Percentiles rank a stretch among this genome's conserved stretches.
Conservation (phyloP, 495 filamentous ascomycete genomes). For the Aeminium ludgeri region DNA sequence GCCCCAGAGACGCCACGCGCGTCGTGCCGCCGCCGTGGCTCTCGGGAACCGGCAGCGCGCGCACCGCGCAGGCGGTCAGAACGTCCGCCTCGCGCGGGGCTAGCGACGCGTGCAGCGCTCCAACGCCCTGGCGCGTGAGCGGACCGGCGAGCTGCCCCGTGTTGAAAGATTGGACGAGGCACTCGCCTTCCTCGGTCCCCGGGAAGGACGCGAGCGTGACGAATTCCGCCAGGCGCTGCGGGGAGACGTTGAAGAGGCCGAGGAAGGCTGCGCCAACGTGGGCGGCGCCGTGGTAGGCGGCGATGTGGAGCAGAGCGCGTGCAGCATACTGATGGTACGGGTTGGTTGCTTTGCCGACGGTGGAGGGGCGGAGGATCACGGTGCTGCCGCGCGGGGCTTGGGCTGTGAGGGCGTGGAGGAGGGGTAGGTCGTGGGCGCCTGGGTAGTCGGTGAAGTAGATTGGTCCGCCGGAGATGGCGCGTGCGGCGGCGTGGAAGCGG, state of each 20-base stretch:
- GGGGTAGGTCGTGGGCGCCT: slow-evolving; percentile 52
- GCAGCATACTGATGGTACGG: slow-evolving; percentile 61
- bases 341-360: slow-evolving; percentile 50
- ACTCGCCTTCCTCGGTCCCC: slow-evolving; percentile 42
- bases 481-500: slow-evolving; percentile 71
- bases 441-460: slow-evolving; percentile 87
- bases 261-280: slow-evolving; percentile 56
- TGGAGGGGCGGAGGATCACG: slow-evolving; percentile 58
- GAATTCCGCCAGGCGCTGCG: slow-evolving; percentile 40
- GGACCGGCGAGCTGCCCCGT: slow-evolving; percentile 46
- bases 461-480: slow-evolving; percentile 79
- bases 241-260: slow-evolving; percentile 69
- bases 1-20: slow-evolving; percentile 51
- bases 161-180: slow-evolving; percentile 54
- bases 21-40: slow-evolving; percentile 19
- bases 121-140: slow-evolving; percentile 4
- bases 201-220: slow-evolving; percentile 55
- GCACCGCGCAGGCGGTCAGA: slow-evolving; percentile 52
- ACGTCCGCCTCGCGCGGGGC: slow-evolving; percentile 61
- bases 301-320: slow-evolving; percentile 55
- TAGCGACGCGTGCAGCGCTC: slow-evolving; percentile 30
- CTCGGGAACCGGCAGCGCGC: slow-evolving; percentile 32
- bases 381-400: slow-evolving; percentile 49
- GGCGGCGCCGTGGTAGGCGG: slow-evolving; percentile 49
- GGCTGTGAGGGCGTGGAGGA: slow-evolving; percentile 65